phyloP scores from a whole-genome alignment of 306 rosid genomes.

The Cicer pinnatifidum region DNA sequence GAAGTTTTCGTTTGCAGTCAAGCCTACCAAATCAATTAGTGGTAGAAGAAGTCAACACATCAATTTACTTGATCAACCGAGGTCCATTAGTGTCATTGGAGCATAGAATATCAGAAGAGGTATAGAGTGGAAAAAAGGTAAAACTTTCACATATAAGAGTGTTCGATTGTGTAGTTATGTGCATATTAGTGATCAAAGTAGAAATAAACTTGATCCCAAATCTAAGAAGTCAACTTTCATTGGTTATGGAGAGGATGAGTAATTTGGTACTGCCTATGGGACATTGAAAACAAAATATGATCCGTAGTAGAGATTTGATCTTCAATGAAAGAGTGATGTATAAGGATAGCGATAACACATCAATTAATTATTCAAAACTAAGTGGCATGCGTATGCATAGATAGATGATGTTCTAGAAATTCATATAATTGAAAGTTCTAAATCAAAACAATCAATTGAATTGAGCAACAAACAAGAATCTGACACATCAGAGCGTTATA shows the following conservation, averaged over 20 bases:
- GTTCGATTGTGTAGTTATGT: not conserved
- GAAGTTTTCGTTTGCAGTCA: not conserved
- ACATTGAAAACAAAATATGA: conserved; percentile 10
- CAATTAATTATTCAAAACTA: too few relatives aligned
- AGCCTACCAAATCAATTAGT: not conserved
- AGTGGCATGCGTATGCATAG: too few relatives aligned
- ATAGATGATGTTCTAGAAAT: too few relatives aligned
- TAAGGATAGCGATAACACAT: too few relatives aligned
- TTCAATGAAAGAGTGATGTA: too few relatives aligned
- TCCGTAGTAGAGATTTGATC: too few relatives aligned
- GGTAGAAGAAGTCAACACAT: not conserved
- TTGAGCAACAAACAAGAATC: not conserved
- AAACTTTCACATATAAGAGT: not conserved
- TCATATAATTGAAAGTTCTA: too few relatives aligned
- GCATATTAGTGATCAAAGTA: not conserved
- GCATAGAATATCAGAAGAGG: not conserved
- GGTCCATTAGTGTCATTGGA: not conserved
- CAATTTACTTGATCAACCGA: not conserved
- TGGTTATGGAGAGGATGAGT: not conserved
- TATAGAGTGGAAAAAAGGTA: not conserved
- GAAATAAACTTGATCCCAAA: not conserved
- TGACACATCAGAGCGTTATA: not conserved
- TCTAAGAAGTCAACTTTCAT: not conserved
- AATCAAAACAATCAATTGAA: too few relatives aligned
- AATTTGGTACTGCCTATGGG: not conserved